phyloP scores from a whole-genome alignment of 78 protist genomes.

The Dictyostelium purpureum region DNA sequence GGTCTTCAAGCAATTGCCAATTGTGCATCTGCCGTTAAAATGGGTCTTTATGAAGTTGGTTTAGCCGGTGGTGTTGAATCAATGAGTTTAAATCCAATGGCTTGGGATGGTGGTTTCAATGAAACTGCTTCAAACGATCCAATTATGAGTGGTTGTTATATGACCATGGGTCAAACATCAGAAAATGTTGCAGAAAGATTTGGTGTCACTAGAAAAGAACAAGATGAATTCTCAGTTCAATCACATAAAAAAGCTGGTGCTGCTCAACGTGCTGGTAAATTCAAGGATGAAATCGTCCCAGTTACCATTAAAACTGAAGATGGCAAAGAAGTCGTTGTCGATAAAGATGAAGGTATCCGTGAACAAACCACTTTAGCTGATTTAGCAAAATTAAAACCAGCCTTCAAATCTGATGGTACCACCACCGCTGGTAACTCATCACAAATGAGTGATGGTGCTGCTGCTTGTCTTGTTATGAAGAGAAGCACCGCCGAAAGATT shows the following conservation, averaged over 20 bases:
- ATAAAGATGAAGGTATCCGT: slow-evolving; percentile 83
- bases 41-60: slow-evolving; percentile 87
- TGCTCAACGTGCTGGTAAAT: slow-evolving; percentile 86
- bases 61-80: slow-evolving; percentile 95
- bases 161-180: slow-evolving; percentile 91
- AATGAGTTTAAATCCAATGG: slow-evolving; percentile 83
- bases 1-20: slow-evolving; percentile 93
- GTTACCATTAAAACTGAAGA: slow-evolving; percentile 70
- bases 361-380: slow-evolving; percentile 67
- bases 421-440: slow-evolving; percentile 92
- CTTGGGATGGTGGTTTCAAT: slow-evolving; percentile 84
- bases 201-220: slow-evolving; percentile 89
- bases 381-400: slow-evolving; percentile 68
- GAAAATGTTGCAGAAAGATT: slow-evolving; percentile 90
- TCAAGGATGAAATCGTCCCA: slow-evolving; percentile 82
- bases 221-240: slow-evolving; percentile 89
- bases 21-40: slow-evolving; percentile 85
- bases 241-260: slow-evolving; percentile 83
- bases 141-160: slow-evolving; percentile 80
- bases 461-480: slow-evolving; percentile 70
- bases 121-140: slow-evolving; percentile 61
- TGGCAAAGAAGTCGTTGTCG: slow-evolving; percentile 49
- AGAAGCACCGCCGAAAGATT: slow-evolving; percentile 60
- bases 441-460: slow-evolving; percentile 87
- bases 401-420: slow-evolving; percentile 83